Evolutionary conservation across 768 basidiomycete genomes (phyloP).

Genomic region (Lentinus tigrinus): DNA sequence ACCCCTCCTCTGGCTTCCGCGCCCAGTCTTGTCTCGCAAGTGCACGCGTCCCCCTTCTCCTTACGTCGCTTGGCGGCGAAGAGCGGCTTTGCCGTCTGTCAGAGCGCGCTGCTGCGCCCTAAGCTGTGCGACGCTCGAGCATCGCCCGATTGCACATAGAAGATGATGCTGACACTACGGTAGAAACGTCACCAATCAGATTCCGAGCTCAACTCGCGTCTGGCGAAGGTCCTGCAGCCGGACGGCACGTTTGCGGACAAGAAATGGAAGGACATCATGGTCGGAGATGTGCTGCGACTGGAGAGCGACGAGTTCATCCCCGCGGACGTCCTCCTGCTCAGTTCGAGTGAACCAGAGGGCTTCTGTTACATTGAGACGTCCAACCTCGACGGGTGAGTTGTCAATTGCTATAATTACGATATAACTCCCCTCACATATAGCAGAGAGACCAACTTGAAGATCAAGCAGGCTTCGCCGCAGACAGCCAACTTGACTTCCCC

Average conservation of each 20-base stretch:
- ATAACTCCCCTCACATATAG: not conserved
- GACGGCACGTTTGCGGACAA: conserved; percentile 64
- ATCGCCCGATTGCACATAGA: not conserved
- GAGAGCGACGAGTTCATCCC: conserved; percentile 95
- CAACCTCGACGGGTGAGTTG: conserved; percentile 88
- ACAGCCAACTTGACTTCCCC: conserved; percentile 81
- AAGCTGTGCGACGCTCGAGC: not conserved
- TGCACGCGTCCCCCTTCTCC: not conserved
- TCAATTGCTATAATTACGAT: not conserved
- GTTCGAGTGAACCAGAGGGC: conserved; percentile 94
- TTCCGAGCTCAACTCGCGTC: conserved; percentile 82
- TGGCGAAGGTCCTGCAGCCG: conserved; percentile 68
- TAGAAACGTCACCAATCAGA: conserved; percentile 98
- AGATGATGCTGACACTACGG: not conserved
- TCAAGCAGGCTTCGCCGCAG: conserved; percentile 90
- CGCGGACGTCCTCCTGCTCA: conserved; percentile 85
- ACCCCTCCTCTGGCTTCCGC: not conserved
- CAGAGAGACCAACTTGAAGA: conserved; percentile 98
- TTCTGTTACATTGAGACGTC: conserved; percentile 97
- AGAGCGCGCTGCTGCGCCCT: not conserved
- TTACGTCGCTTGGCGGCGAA: not conserved
- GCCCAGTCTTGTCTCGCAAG: not conserved
- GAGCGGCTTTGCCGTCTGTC: not conserved
- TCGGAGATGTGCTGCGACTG: conserved; percentile 90
- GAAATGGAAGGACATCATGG: conserved; percentile 87